These are phyloP conservation scores for Gossypium turneri DNA, from an alignment of 345 rosid species.

Conservation along the genomic window DNA sequence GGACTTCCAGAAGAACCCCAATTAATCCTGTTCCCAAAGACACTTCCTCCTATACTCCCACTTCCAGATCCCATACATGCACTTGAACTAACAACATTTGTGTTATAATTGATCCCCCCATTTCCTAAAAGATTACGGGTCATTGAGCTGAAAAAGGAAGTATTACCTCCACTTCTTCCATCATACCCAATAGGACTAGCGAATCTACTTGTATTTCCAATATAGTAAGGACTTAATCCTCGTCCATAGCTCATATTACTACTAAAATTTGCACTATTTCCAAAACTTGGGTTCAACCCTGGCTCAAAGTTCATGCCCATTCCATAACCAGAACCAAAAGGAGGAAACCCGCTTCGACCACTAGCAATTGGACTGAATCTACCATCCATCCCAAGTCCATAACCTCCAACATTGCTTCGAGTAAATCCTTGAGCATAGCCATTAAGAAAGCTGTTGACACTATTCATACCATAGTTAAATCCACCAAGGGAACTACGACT, in stretches of 20 bases:
- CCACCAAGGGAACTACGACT: conserved; percentile 67
- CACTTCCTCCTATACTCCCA: conserved; percentile 44
- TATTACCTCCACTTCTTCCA: conserved; percentile 61
- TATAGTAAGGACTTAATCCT: conserved; percentile 59
- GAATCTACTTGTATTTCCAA: conserved; percentile 52
- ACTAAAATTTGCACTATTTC: conserved; percentile 47
- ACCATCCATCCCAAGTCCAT: conserved; percentile 62
- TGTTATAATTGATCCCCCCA: conserved; percentile 46
- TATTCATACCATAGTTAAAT: conserved; percentile 54
- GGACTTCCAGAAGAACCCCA: conserved; percentile 53
- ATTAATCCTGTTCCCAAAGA: conserved; percentile 41
- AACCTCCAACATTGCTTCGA: conserved; percentile 56
- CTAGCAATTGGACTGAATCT: conserved; percentile 55
- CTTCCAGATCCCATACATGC: conserved; percentile 48
- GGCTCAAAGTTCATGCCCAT: conserved; percentile 62
- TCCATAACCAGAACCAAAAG: conserved; percentile 58
- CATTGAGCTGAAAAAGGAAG: conserved; percentile 65
- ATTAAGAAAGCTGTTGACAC: conserved; percentile 56
- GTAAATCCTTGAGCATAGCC: conserved; percentile 62
- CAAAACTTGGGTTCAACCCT: conserved; percentile 45
- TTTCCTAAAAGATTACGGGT: conserved; percentile 66
- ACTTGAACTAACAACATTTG: conserved; percentile 38
- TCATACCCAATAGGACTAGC: conserved; percentile 53
- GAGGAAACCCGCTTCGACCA: conserved; percentile 62
- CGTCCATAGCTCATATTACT: conserved; percentile 53